phyloP scores from a whole-genome alignment of 108 stramenopile genomes.

The Mayamaea pseudoterrestris region DNA sequence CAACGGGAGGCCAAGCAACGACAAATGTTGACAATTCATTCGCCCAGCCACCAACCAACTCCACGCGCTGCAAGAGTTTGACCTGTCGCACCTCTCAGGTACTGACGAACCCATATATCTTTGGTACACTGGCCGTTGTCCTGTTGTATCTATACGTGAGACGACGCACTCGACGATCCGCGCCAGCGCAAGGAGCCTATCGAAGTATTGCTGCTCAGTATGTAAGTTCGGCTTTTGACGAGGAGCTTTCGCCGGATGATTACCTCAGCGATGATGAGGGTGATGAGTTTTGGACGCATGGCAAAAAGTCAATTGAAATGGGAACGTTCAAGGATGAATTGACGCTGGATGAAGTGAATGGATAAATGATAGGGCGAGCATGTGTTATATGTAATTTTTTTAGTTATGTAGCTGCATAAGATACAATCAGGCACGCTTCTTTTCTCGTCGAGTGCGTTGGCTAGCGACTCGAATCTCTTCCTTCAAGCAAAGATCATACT shows the following conservation, averaged over 20 bases:
- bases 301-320: too few species aligned
- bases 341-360: slow-evolving; percentile 17
- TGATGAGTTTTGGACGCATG: slow-evolving; percentile 1
- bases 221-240: not conserved
- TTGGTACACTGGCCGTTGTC: not conserved
- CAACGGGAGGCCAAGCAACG: too few species aligned
- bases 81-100: not conserved
- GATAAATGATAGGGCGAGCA: slow-evolving; percentile 5
- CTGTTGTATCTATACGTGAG: not conserved
- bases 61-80: not conserved
- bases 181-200: slow-evolving; percentile 9
- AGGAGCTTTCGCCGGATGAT: slow-evolving; percentile 1
- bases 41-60: not conserved
- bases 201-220: slow-evolving; percentile 9
- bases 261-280: slow-evolving; percentile 3
- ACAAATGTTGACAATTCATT: not conserved
- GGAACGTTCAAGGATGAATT: too few species aligned
- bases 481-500: slow-evolving; percentile 10
- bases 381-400: too few species aligned
- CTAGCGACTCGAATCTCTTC: slow-evolving; percentile 9
- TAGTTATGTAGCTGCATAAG: not conserved
- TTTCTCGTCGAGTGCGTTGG: not conserved
- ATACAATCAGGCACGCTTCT: not conserved
- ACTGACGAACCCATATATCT: not conserved
- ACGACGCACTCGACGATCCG: not conserved